Evolutionary conservation across 2,329 filamentous ascomycete genomes (phyloP), one percentile per base, ranked within the genome.

Genomic region (Aspergillus awamori): DNA sequence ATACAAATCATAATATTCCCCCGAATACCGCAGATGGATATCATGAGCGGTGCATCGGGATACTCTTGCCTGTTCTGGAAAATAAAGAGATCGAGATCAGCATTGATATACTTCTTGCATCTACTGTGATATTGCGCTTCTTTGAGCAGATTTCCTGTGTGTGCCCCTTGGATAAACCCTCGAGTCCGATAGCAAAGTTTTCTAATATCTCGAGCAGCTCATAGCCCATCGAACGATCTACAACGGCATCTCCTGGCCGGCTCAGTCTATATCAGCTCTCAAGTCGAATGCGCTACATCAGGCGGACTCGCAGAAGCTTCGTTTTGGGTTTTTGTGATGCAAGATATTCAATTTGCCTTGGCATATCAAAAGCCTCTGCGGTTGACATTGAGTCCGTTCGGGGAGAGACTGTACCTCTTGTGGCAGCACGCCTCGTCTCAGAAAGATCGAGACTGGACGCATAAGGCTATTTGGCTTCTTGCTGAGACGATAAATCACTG

Each of bases 261-360:
- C 7, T 76, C 73, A 0, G 73, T 76, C 10, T 76, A 75, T 53
- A 71, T 76, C 53, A 71, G 72, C 53, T 72, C 73, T 2, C 73
- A 74, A 20, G 67, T 74, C 2, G 73, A 73, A 58, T 74, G 71
- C 45, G 73, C 72, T 2, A 70, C 72, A 30, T 72, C 71, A 5
- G 69, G 69, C 6, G 72, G 72, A 7, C 70, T 76, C 17, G 69
- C 73, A 1, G 73, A 73, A 20, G 71, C 73, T 24, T 74, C 73
- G 0, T 76, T 76, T 61, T 76, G 73, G 73, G 67, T 72, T 10
- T 76, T 74, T 51, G 72, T 76, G 3, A 72, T 74, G 63, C 73
- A 76, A 55, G 73, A 76, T 58, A 73, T 76, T 20, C 73, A 75
- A 45, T 73, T 73, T 60, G 72, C 72, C 5, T 63, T 76, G 53